Evolutionary conservation across 2,329 filamentous ascomycete genomes (phyloP).

Genomic region (Dactylellina cionopaga): DNA sequence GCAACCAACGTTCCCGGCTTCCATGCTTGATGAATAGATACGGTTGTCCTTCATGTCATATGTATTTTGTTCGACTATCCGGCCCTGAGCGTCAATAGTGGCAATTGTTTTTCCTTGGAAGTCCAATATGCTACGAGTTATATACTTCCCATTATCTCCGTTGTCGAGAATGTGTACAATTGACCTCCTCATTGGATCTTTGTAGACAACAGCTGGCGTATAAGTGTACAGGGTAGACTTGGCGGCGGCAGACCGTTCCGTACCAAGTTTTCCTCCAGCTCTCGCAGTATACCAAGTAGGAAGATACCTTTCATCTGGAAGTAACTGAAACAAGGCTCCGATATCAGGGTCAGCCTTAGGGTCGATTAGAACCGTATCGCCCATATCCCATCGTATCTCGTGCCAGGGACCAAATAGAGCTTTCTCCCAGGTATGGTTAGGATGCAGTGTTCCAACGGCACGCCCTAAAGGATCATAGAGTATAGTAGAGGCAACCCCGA

Average conservation of each 20-base stretch:
- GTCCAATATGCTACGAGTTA: background rate
- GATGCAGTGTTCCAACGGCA: slow-evolving; percentile 35
- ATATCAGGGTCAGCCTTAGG: slow-evolving; percentile 24
- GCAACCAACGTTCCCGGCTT: slow-evolving; percentile 3
- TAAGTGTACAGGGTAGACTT: slow-evolving; percentile 26
- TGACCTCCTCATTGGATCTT: slow-evolving; percentile 6
- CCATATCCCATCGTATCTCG: background rate
- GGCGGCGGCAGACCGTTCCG: background rate
- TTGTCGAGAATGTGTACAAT: slow-evolving; percentile 2
- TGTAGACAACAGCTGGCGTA: slow-evolving; percentile 23
- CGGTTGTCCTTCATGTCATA: slow-evolving; percentile 3
- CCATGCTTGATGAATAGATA: background rate
- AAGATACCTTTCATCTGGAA: slow-evolving; percentile 24
- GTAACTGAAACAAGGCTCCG: background rate
- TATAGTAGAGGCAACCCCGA: slow-evolving; percentile 25
- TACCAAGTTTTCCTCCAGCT: slow-evolving; percentile 10
- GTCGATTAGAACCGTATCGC: slow-evolving; percentile 19
- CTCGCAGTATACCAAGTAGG: slow-evolving; percentile 52
- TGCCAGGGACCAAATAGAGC: slow-evolving; percentile 35
- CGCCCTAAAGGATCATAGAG: slow-evolving; percentile 51
- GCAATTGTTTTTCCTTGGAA: background rate
- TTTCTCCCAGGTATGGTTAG: slow-evolving; percentile 55
- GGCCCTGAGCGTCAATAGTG: background rate
- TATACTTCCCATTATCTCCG: slow-evolving; percentile 1
- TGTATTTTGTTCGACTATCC: background rate